Evolutionary conservation across 2,329 filamentous ascomycete species (phyloP).

Genomic region (Botrytis squamosa): DNA sequence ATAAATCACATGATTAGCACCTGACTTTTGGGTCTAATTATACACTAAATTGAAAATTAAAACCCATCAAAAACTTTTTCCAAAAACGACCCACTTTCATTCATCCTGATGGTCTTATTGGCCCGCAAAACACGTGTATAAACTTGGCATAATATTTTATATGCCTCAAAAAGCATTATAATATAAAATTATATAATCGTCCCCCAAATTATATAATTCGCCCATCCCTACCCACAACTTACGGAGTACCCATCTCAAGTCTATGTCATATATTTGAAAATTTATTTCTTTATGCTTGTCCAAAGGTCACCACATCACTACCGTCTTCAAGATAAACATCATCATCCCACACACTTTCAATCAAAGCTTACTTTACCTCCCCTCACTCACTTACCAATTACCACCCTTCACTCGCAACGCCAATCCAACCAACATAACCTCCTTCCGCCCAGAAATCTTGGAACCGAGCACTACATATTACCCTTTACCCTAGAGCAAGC

Average conservation of each 20-base stretch:
- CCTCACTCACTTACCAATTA: conserved; percentile 3
- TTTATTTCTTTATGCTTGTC: neutral
- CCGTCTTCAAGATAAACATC: neutral
- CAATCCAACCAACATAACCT: neutral
- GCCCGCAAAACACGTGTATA: no score
- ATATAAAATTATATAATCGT: no score
- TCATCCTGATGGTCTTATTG: no score
- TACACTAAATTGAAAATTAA: no score
- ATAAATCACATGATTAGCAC: no score
- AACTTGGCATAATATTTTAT: no score
- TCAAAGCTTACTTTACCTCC: neutral
- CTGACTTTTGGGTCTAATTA: no score
- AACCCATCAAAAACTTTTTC: no score
- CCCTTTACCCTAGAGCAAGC: neutral
- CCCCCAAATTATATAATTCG: no score
- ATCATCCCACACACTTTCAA: conserved; percentile 2
- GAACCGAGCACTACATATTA: conserved; percentile 2
- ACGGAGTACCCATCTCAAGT: neutral
- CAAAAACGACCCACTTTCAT: no score
- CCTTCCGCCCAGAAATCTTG: neutral
- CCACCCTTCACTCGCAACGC: neutral
- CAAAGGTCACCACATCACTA: neutral
- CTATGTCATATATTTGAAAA: neutral
- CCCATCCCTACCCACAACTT: conserved; percentile 6
- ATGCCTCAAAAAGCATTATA: no score